Percentiles rank a stretch among this genome's conserved stretches.
Conservation (phyloP, 2,329 filamentous ascomycete species). For the Fusarium pseudoanthophilum region DNA sequence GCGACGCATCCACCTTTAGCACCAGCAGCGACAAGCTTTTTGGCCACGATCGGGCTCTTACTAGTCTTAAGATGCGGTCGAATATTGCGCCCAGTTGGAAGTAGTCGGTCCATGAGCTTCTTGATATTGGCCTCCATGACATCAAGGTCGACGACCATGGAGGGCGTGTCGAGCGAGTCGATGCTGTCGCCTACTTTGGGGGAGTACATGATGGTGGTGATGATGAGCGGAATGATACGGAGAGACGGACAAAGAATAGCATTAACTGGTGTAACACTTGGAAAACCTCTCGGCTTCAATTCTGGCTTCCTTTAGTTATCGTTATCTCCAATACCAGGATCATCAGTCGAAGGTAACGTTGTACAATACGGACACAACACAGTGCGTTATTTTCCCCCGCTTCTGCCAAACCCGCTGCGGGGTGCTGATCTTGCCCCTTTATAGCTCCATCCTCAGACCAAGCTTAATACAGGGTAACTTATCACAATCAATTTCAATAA, state of each 20-base stretch:
- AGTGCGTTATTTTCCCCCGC: constrained; percentile 10
- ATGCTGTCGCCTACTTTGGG: constrained; percentile 21
- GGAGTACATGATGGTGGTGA: constrained; percentile 3
- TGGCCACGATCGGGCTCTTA: constrained; percentile 18
- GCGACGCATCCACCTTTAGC: constrained; percentile 34
- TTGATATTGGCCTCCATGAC: constrained; percentile 63
- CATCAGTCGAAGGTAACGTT: constrained; percentile 5
- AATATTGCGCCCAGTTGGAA: constrained; percentile 52
- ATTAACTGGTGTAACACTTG: too few relatives aligned
- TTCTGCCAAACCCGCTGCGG: neutral
- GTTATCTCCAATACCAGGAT: neutral
- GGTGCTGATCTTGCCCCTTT: neutral
- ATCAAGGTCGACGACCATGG: constrained; percentile 65
- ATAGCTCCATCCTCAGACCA: neutral
- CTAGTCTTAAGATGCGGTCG: constrained; percentile 35
- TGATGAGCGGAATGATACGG: neutral
- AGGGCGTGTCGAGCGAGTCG: constrained; percentile 61
- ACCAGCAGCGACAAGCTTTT: constrained; percentile 28
- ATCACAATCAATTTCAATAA: neutral
- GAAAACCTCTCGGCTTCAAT: neutral
- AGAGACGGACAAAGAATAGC: neutral
- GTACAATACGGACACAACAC: neutral
- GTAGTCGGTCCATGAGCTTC: constrained; percentile 57
- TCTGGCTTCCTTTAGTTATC: neutral
- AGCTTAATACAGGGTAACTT: neutral